Evolutionary conservation across 2,329 filamentous ascomycete genomes (phyloP).

Genomic region (Calonectria pseudoreteaudii): DNA sequence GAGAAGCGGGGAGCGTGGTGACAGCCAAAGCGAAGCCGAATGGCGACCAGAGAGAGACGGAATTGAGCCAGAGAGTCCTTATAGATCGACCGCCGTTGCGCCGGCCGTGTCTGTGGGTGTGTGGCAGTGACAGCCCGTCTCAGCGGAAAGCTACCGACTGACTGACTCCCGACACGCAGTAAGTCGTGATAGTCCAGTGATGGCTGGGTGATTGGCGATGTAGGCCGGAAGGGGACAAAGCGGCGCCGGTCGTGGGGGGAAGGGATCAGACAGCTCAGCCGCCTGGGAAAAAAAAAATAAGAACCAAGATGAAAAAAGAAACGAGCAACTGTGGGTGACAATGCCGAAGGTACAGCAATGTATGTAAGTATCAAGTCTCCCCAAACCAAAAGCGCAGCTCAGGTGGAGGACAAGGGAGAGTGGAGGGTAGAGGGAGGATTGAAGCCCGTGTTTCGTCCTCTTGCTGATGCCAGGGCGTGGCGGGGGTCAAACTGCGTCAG

Average conservation of each 20-base stretch:
- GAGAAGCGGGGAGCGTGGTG: constrained; percentile 13
- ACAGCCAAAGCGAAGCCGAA: constrained; percentile 14
- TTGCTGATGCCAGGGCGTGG: constrained; percentile 20
- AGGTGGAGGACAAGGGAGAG: constrained; percentile 17
- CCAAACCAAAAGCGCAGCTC: constrained; percentile 2
- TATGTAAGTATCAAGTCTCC: constrained; percentile 4
- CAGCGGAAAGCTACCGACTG: constrained; percentile 11
- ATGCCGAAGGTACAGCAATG: constrained; percentile 2
- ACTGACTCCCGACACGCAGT: constrained; percentile 7
- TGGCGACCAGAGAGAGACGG: constrained; percentile 23
- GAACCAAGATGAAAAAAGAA: background rate
- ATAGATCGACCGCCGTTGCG: constrained; percentile 39
- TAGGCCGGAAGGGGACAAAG: background rate
- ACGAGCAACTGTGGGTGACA: background rate
- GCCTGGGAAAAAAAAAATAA: background rate
- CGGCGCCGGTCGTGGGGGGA: constrained; percentile 3
- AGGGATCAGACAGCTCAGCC: background rate
- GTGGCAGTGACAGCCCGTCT: background rate
- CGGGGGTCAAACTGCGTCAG: constrained; percentile 30
- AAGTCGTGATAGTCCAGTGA: constrained; percentile 3
- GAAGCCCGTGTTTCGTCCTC: constrained; percentile 31
- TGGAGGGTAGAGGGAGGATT: constrained; percentile 33
- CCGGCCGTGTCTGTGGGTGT: constrained; percentile 31
- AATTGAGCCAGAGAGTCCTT: constrained; percentile 36
- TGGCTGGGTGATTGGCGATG: background rate